Evolutionary conservation across 345 rosid species (phyloP), one percentile per base, ranked within the genome.

Genomic region (Clausena lansium): DNA sequence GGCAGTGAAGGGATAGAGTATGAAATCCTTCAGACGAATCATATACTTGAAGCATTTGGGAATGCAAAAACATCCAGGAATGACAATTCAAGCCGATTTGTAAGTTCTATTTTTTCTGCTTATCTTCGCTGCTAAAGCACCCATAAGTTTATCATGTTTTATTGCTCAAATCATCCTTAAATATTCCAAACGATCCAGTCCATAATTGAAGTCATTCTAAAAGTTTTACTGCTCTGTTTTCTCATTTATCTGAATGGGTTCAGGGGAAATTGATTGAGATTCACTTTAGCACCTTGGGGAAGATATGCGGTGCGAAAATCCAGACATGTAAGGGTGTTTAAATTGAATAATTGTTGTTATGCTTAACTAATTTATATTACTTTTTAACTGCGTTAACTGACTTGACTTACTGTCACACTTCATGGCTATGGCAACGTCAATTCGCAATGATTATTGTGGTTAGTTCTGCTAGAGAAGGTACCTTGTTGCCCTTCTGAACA

Each of bases 381-480:
- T n/a, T n/a, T 52, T 66, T 69, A 64, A 77, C 63, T 77, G 20
- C 35, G 35, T 19, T 71, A 13, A 75, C 86, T 88, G 73, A 85
- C 86, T 69, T 81, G 69, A 36, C 59, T 66, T 35, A 19, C 74
- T 82, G 55, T 70, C 67, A 36, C 67, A 27, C 77, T 35, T 78
- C 74, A 22, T 75, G 74, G 39, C 62, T 52, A 32, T 83, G 76
- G 69, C 30, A 58, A 77, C 74, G 71, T 74, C 35, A 71, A 72
- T 78, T 73, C 68, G 73, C 64, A 57, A 50, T 54, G 78, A 67
- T 81, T 57, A 79, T 67, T 83, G 65, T 74, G 64, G 66, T 63
- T 58, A 96, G 99, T 91, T 87, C 85, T 96, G 80, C 90, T 94
- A 27, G 99, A 96, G 85, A 96, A 96, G 99, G 99, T 92, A 87